Evolutionary conservation across 352 stramenopile species (phyloP), one percentile per base, ranked within the genome.

Genomic region (Proteromonas lacertae): DNA sequence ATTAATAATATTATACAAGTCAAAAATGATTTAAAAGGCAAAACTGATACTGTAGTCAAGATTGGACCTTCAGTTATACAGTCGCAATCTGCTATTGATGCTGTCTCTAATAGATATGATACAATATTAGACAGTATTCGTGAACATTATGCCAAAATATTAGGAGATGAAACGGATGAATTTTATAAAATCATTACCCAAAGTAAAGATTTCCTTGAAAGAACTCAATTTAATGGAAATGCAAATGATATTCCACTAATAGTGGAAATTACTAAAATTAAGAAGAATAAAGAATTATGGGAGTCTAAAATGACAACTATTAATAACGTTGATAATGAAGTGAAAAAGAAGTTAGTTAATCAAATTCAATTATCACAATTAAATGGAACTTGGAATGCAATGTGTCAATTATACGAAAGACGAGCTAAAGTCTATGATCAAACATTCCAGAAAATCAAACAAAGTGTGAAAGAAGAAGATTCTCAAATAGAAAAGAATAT

Each of bases 71-170:
- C 79, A 18, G 39, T 48, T 22, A 56, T 79, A 7, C 57, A 52
- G 28, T 71, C 64, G 42, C 55, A 54, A 29, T 70, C 67, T 41
- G 63, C 70, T 2, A 57, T 73, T 44, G 58, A 52, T 2, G 60
- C 73, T 39, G 60, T 80, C 8, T 93, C 92, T 44, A 60, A 93
- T 25, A 96, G 95, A 51, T 96, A 96, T 55, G 88, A 99, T 50
- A 82, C 80, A 2, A 96, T 83, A 80, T 83, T 96, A 47, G 93
- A 92, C 39, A 80, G 96, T 42, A 69, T 96, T 31, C 66, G 95
- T 25, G 60, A 65, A 7, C 70, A 80, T 32, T 99, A 96, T 48
- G 76, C 69, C 5, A 53, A 71, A 25, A 63, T 97, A 22, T 52
- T 99, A 13, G 64, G 59, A 32, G 64, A 87, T 37, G 65, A 77